Conservation (phyloP, 1,284 basidiomycete genomes). For the Austroboletus rostrupii region DNA sequence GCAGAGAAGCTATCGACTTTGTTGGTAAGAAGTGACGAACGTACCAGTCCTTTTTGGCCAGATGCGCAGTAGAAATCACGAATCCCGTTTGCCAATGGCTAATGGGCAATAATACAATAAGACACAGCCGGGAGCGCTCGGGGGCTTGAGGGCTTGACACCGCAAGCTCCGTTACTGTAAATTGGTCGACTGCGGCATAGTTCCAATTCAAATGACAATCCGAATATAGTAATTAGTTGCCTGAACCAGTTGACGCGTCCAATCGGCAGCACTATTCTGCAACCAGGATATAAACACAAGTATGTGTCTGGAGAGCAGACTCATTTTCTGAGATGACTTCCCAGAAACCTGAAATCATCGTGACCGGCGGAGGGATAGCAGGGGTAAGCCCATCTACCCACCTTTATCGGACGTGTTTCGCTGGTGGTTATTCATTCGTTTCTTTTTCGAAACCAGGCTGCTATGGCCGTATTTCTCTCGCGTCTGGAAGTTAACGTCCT, state of each 20-base stretch:
- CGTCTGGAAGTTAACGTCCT: slow-evolving; percentile 12
- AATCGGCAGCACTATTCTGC: background rate
- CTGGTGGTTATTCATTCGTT: background rate
- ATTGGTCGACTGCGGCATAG: too few relatives aligned
- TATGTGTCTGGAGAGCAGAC: background rate
- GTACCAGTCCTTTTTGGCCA: too few relatives aligned
- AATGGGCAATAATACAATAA: too few relatives aligned
- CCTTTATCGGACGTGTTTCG: background rate
- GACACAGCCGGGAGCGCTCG: too few relatives aligned
- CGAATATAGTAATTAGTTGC: too few relatives aligned
- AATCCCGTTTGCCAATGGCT: too few relatives aligned
- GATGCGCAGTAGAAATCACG: too few relatives aligned
- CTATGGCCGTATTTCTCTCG: slow-evolving; percentile 28
- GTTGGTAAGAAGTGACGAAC: too few relatives aligned
- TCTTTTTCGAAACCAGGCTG: slow-evolving; percentile 12
- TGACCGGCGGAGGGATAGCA: slow-evolving; percentile 16
- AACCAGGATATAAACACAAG: background rate
- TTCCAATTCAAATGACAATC: too few relatives aligned
- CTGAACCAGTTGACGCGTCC: background rate
- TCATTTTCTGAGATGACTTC: slow-evolving; percentile 12
- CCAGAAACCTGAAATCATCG: slow-evolving; percentile 16
- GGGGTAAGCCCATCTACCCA: slow-evolving; percentile 19
- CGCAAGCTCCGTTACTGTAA: too few relatives aligned
- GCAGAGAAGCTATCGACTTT: too few relatives aligned
- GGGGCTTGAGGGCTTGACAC: too few relatives aligned